A percentile compares a stretch with the other conserved stretches of the same genome.
phyloP scores from a whole-genome alignment of 2,329 filamentous ascomycete genomes.

The Fusarium sulawesiense region DNA sequence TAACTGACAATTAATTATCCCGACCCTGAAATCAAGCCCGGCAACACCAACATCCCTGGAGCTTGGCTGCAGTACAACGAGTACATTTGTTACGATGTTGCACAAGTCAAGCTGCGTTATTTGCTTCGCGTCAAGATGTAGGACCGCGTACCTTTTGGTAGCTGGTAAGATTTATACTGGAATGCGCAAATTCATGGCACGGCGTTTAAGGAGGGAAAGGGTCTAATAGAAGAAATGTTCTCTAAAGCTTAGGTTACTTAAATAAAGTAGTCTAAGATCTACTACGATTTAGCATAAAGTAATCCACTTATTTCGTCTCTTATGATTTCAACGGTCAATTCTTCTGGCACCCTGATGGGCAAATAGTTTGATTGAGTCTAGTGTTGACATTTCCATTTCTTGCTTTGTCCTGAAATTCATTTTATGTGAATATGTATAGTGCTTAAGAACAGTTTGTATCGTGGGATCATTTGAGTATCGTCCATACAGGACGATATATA shows the following conservation, averaged over 20 bases:
- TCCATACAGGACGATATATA: background rate
- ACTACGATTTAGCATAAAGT: too few relatives aligned
- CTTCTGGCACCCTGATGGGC: background rate
- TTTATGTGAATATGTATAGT: slow-evolving; percentile 4
- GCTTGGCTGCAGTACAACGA: slow-evolving; percentile 75
- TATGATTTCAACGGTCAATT: too few relatives aligned
- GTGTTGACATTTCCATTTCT: background rate
- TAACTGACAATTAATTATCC: slow-evolving; percentile 54
- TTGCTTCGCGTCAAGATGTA: slow-evolving; percentile 71
- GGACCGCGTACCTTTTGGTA: background rate
- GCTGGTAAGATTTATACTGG: too few relatives aligned
- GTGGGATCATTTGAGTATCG: slow-evolving; percentile 25
- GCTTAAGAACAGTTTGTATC: slow-evolving; percentile 6
- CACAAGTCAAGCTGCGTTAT: slow-evolving; percentile 77
- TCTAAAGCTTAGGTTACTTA: too few relatives aligned
- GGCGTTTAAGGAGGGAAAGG: too few relatives aligned
- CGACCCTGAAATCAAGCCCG: slow-evolving; percentile 60
- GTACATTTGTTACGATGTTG: slow-evolving; percentile 77
- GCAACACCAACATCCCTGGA: slow-evolving; percentile 57
- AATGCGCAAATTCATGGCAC: too few relatives aligned
- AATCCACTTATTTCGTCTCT: too few relatives aligned
- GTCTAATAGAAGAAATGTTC: too few relatives aligned
- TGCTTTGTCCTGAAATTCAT: background rate
- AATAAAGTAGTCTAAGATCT: too few relatives aligned
- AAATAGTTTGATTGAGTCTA: background rate